Evolutionary conservation across 306 rosid species (phyloP).

Genomic region (Ormosia semicastrata): DNA sequence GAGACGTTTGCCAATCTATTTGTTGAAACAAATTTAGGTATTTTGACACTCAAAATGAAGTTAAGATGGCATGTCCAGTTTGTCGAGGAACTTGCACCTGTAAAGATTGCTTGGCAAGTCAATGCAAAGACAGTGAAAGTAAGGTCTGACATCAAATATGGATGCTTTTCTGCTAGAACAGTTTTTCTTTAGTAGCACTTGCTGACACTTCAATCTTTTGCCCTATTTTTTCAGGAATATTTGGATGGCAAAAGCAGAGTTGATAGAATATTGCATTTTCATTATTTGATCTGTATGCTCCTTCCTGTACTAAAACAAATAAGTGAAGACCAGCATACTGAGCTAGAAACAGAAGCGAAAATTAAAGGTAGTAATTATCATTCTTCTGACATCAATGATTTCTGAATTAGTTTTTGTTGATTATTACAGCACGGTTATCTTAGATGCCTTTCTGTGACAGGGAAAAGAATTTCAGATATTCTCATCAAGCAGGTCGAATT

Average conservation of each 20-base stretch:
- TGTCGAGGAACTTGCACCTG: slow-evolving; percentile 91
- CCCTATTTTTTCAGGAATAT: slow-evolving; percentile 57
- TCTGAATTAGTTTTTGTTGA: slow-evolving; percentile 18
- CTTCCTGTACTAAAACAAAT: slow-evolving; percentile 87
- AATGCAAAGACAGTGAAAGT: slow-evolving; percentile 72
- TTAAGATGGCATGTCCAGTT: slow-evolving; percentile 88
- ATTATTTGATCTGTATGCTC: slow-evolving; percentile 83
- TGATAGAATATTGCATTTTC: slow-evolving; percentile 70
- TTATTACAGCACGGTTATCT: not conserved
- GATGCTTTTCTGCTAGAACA: slow-evolving; percentile 14
- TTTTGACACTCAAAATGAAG: slow-evolving; percentile 81
- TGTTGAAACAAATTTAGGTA: slow-evolving; percentile 50
- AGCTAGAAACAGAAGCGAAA: slow-evolving; percentile 71
- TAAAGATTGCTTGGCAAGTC: slow-evolving; percentile 75
- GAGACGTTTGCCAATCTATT: slow-evolving; percentile 24
- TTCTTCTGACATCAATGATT: slow-evolving; percentile 15
- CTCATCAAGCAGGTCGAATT: slow-evolving; percentile 68
- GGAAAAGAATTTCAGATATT: slow-evolving; percentile 60
- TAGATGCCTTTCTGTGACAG: slow-evolving; percentile 43
- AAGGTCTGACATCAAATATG: slow-evolving; percentile 84
- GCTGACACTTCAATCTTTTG: slow-evolving; percentile 36
- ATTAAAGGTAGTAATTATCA: slow-evolving; percentile 49
- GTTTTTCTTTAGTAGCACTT: slow-evolving; percentile 27
- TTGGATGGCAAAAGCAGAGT: slow-evolving; percentile 56
- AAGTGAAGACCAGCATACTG: slow-evolving; percentile 61